Base-by-base conservation (phyloP, 73 alveolate species). In the Urostyla sp. region DNA sequence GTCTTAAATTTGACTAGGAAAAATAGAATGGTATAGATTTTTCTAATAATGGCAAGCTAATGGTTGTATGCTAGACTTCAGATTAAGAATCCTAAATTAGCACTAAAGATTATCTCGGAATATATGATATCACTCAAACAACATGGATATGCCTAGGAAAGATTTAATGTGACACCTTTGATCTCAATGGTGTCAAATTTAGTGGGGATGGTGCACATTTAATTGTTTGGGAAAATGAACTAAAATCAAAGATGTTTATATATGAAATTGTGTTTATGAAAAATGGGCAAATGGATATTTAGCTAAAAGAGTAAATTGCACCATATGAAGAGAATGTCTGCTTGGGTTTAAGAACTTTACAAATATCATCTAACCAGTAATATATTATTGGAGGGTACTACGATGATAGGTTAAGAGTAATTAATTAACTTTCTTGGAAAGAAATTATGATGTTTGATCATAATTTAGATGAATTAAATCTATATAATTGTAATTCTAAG, bases 11-110 rank as follows among this genome's bases (percentile, higher is more conserved):
- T 76, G 82, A 84, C 36, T 91, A 87, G 24, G 59, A 15, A 24
- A 94, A 85, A 77, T n/a, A n/a, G n/a, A n/a, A n/a, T n/a, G 96
- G 96, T 26, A 55, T 94, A 23, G 72, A 91, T 69, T 96, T 96
- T 76, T 87, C 96, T 0, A 88, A 95, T 34, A 94, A 96, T 77
- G 95, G 94, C 49, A 92, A 90, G 78, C 84, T 96, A 61, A 96
- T 96, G 99, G 98, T 97, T 44, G 80, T 96, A 51, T 98, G n/a
- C n/a, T n/a, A n/a, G n/a, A n/a, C n/a, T n/a, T n/a, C 97, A 0
- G 99, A 96, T 69, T 92, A 96, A 75, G 69, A 76, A 26, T 35
- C 69, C 2, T 32, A 20, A 18, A 94, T 92, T 27, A 60, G 75
- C 61, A 88, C 96, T 44, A 94, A 93, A 80, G 99, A 96, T 85